Percentiles rank a stretch among this genome's conserved stretches.
Evolutionary conservation across 345 rosid genomes (phyloP).

Genomic region (Luvunga scandens): DNA sequence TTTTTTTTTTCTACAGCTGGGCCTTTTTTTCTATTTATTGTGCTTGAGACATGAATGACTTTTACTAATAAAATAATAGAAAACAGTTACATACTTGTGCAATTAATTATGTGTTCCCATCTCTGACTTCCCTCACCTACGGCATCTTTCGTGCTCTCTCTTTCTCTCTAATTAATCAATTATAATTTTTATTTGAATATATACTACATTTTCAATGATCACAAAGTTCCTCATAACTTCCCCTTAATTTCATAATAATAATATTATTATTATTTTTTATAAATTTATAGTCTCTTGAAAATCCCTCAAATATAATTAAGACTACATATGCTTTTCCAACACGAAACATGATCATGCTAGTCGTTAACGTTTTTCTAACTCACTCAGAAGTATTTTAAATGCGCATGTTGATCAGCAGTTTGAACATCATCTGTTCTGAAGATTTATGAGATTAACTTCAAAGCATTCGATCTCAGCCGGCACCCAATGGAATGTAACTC

Average conservation of each 20-base stretch:
- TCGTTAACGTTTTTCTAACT: too few relatives aligned
- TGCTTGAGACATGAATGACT: constrained; percentile 3
- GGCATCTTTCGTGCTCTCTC: constrained; percentile 30
- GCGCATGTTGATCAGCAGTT: not conserved
- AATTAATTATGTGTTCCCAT: not conserved
- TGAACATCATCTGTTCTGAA: not conserved
- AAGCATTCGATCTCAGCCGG: not conserved
- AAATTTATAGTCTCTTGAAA: not conserved
- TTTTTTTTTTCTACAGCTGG: not conserved
- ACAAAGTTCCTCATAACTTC: constrained; percentile 33
- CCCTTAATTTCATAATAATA: not conserved
- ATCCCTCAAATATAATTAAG: not conserved
- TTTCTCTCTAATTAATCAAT: not conserved
- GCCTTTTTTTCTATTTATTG: not conserved
- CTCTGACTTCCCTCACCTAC: constrained; percentile 39
- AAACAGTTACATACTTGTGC: not conserved
- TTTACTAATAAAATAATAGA: not conserved
- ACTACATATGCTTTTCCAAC: constrained; percentile 5
- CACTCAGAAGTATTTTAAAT: not conserved
- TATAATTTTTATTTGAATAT: not conserved
- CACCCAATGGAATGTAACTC: constrained; percentile 23
- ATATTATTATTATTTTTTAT: too few relatives aligned
- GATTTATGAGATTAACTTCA: not conserved
- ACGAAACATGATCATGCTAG: not conserved
- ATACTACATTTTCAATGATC: not conserved